Evolutionary conservation across 139 green algal species (phyloP), one percentile per base, ranked within the genome.

Genomic region (Chlamydomonas sphaeroides): DNA sequence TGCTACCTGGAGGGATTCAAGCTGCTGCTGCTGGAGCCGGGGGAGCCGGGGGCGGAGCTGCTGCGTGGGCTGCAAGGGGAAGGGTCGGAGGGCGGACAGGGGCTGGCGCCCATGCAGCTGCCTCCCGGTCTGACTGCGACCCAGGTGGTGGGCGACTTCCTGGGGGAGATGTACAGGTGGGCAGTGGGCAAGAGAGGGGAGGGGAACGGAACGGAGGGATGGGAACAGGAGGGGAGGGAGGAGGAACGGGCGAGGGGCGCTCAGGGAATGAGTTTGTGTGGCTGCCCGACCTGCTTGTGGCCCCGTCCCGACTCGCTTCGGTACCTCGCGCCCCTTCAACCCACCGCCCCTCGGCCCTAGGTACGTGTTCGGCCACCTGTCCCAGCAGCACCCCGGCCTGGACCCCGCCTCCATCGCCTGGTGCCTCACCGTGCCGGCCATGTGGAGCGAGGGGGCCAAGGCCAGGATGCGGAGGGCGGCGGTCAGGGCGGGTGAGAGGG

Each of bases 401-500:
- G 45, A 56, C 36, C 20, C 3, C 45, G 42, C 15, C 28, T 59
- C 57, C 1, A 28, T 85, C 15, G 18, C 65, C 14, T 79, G 80
- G 80, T 86, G 80, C 71, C 70, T 86, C 45, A 86, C 80, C 3
- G n/a, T 86, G 28, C 80, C 80, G 4, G 80, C 80, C 36, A 80
- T 82, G 61, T 86, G 80, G 80, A 41, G 62, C 38, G 62, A 86
- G 33, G 45, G 61, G 23, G 68, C 62, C 59, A 86, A 77, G 70
- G 32, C 28, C 20, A 23, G 30, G 6, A 69, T 86, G 71, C 70
- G 80, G 5, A 26, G 39, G 8, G 72, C 72, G 56, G 72, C 72
- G 5, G 21, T 28, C 17, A n/a, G 56, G 38, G 72, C 72, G 28
- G 72, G 72, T 80, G 72, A 14, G 72, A 5, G 30, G 28, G 2